Base-by-base conservation (phyloP, 2,329 filamentous ascomycete species). In the Phoma sp. region DNA sequence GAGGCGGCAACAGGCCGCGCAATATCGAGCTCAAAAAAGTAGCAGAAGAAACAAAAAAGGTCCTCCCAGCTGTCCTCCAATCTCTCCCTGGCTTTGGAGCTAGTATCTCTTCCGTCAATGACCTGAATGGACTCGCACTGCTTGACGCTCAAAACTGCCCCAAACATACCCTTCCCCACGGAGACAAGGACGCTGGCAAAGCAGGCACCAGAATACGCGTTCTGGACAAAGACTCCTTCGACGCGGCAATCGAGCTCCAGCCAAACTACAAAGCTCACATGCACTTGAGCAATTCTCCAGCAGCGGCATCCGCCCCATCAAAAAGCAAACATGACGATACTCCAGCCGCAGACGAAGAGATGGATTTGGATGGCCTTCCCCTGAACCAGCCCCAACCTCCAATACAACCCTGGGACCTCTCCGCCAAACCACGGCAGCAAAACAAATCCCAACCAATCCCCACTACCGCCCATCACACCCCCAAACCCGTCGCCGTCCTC, bases 401-500 rank as follows among this genome's bases (percentile, higher is more conserved):
- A 15, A 3, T 17, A 17, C 26, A 28, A n/a, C 17, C 49, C 18
- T 53, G 51, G 51, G 51, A 53, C 11, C 43, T 53, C 9, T 42
- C 42, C 11, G 15, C 21, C 7, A 32, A 14, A 39, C 3, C 34
- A 11, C 34, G 26, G 17, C 23, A 43, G 12, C 10, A 29, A 7
- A 5, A 0, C 17, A 26, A 10, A 14, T 32, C n/a, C 10, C 25
- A 38, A 21, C 20, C 34, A 15, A 15, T 3, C 9, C 37, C 38
- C 11, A 15, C 42, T 12, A 30, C 33, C 21, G 21, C 45, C 2
- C 34, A 3, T 11, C 32, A 37, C 17, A 29, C 47, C 49, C 14
- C 32, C 4, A 66, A 67, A 49, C 76, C 76, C 7, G 80, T 88
- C n/a, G 83, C 81, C 26, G 80, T 89, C 20, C 76, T 91, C 53